These are phyloP conservation scores for Lasiosphaeria ovina DNA, from an alignment of 495 filamentous ascomycete species.

Conservation along the genomic window DNA sequence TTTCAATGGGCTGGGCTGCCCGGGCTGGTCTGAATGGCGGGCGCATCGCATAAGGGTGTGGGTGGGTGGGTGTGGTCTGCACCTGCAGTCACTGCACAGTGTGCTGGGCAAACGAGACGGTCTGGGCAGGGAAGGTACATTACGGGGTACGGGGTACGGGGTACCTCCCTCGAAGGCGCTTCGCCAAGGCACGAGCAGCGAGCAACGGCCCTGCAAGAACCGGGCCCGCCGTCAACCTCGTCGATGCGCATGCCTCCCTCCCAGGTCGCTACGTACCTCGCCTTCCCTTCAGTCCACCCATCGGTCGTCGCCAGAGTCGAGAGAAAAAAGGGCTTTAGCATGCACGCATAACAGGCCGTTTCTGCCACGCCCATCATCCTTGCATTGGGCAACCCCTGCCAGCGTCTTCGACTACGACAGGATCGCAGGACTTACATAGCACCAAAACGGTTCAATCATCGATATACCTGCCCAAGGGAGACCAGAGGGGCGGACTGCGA, in stretches of 20 bases:
- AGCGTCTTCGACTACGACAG: not conserved
- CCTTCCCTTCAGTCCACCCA: not conserved
- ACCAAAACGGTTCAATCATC: no score
- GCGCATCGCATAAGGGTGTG: not conserved
- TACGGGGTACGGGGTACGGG: no score
- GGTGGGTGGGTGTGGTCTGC: not conserved
- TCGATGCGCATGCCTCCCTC: not conserved
- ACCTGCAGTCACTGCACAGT: constrained; percentile 5
- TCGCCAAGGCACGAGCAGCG: not conserved
- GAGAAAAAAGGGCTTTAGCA: no score
- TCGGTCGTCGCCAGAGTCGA: no score
- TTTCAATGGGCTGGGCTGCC: not conserved
- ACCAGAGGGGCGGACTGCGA: no score
- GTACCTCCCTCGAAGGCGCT: not conserved
- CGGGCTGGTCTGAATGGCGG: not conserved
- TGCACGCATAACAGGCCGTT: constrained; percentile 13
- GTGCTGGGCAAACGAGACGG: not conserved
- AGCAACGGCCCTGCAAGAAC: not conserved
- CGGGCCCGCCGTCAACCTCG: not conserved
- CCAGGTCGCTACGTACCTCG: not conserved
- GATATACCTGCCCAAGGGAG: no score
- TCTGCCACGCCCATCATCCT: constrained; percentile 4
- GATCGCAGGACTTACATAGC: not conserved
- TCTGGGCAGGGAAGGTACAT: not conserved
- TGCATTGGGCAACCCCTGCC: constrained; percentile 1